These are phyloP conservation scores for Corinectria fuckeliana DNA, from an alignment of 2,329 filamentous ascomycete species.

Conservation along the genomic window DNA sequence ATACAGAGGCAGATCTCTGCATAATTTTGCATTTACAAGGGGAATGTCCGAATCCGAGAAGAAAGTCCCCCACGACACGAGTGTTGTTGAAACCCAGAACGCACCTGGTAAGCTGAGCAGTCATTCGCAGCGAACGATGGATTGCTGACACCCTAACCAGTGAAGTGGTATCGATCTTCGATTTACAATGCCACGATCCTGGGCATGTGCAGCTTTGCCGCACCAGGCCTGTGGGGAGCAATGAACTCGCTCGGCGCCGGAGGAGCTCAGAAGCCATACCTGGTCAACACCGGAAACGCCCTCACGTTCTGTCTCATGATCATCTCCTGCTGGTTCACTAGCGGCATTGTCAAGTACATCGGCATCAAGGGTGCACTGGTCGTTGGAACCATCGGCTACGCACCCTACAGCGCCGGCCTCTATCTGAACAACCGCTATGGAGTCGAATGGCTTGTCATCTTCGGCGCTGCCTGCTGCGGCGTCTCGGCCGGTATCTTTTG, in stretches of 20 bases:
- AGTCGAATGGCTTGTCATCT: constrained; percentile 51
- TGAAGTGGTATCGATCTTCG: constrained; percentile 36
- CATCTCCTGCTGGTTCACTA: constrained; percentile 58
- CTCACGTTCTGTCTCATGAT: constrained; percentile 56
- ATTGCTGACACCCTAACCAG: constrained; percentile 1
- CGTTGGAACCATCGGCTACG: constrained; percentile 52
- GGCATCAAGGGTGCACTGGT: constrained; percentile 46
- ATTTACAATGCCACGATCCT: constrained; percentile 40
- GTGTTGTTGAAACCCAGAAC: background rate
- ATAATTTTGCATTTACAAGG: background rate
- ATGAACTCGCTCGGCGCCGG: constrained; percentile 40
- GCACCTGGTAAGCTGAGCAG: background rate
- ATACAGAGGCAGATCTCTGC: background rate
- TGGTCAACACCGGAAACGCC: constrained; percentile 66
- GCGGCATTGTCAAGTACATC: constrained; percentile 32
- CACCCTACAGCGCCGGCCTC: constrained; percentile 50
- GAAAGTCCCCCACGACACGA: background rate
- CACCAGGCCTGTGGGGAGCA: constrained; percentile 38
- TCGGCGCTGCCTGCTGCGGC: constrained; percentile 51
- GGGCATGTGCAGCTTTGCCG: constrained; percentile 39
- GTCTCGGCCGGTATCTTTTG: constrained; percentile 47
- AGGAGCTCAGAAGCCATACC: constrained; percentile 65
- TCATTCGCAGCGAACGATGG: background rate
- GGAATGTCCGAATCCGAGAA: background rate
- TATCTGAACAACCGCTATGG: constrained; percentile 54